Conservation (phyloP, 805 yeast species). For the Spathaspora hagerdaliae region DNA sequence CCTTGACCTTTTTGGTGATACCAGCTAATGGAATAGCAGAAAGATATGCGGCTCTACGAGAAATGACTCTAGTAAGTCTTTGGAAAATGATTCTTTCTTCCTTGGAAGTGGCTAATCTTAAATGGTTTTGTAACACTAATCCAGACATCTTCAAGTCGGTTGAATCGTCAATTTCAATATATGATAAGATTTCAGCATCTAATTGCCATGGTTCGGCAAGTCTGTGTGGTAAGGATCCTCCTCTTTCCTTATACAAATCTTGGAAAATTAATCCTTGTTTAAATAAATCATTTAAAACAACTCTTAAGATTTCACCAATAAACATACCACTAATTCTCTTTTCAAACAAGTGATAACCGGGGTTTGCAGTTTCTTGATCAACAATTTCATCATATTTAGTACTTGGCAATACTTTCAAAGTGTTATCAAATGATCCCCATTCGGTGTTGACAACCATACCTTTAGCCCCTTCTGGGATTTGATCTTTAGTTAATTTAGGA, state of each 20-base stretch:
- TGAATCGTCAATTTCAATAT: slow-evolving; percentile 81
- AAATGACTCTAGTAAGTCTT: slow-evolving; percentile 68
- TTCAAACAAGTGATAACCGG: slow-evolving; percentile 87
- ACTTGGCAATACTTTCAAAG: slow-evolving; percentile 66
- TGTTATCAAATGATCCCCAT: slow-evolving; percentile 97
- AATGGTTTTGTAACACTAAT: slow-evolving; percentile 57
- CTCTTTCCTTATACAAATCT: slow-evolving; percentile 43
- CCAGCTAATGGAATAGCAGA: slow-evolving; percentile 91
- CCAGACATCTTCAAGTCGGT: slow-evolving; percentile 68
- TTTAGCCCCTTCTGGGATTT: slow-evolving; percentile 42
- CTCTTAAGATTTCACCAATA: slow-evolving; percentile 84
- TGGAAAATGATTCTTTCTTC: slow-evolving; percentile 77
- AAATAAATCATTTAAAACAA: slow-evolving; percentile 65
- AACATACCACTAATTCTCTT: slow-evolving; percentile 92
- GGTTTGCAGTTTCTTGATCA: slow-evolving; percentile 73
- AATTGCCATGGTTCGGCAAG: slow-evolving; percentile 73
- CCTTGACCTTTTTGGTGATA: slow-evolving; percentile 65
- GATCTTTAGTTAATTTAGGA: slow-evolving; percentile 53
- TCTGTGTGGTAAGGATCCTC: slow-evolving; percentile 53
- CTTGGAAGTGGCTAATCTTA: slow-evolving; percentile 63
- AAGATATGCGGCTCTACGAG: slow-evolving; percentile 84
- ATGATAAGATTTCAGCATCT: slow-evolving; percentile 80
- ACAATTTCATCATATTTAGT: slow-evolving; percentile 73
- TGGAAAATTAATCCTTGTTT: slow-evolving; percentile 53
- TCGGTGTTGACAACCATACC: slow-evolving; percentile 93